Evolutionary conservation across 495 filamentous ascomycete genomes (phyloP), one percentile per base, ranked within the genome.

Genomic region (Thermothielavioides terrestris): DNA sequence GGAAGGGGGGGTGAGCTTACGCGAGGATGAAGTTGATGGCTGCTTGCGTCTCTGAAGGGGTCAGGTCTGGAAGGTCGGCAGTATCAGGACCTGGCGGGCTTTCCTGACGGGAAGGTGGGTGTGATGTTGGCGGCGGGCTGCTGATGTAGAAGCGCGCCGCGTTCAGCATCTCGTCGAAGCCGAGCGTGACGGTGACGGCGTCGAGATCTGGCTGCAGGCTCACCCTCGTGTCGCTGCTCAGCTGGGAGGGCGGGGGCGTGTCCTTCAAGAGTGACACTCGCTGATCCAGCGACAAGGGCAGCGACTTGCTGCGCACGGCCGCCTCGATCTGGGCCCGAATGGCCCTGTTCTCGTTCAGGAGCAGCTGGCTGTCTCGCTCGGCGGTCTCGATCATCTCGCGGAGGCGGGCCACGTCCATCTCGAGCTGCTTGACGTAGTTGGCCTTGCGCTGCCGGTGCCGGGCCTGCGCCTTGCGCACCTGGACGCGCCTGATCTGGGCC

Each of bases 391-490:
- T 75, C 57, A 69, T 51, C 22, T 74, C 68, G 9, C 75, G 68
- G 20, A 73, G 55, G 26, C 61, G 55, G 15, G 63, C 62, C 2
- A 74, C 55, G 43, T 77, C 74, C 53, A 62, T 59, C 66, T 78
- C 75, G 27, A 77, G 67, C 56, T 71, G 55, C 51, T 70, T 71
- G 48, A 73, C 65, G 57, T 76, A 72, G 60, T 76, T 72, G 20
- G 68, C 68, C 55, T 78, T 77, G 25, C 72, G 68, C 54, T 76
- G 70, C 5, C 74, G 71, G 51, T 78, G 75, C 53, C 74, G 69
- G 37, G 67, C 69, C 58, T 78, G 75, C 2, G 75, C 74, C 46
- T 68, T 72, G 20, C 73, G 58, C 40, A 78, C 75, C 41, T 78
- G 75, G 6, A 66, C 66, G 6, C 75, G 63, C 5, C 74, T 63